Conservation (phyloP, 306 rosid genomes). For the Vigna nakashimae region DNA sequence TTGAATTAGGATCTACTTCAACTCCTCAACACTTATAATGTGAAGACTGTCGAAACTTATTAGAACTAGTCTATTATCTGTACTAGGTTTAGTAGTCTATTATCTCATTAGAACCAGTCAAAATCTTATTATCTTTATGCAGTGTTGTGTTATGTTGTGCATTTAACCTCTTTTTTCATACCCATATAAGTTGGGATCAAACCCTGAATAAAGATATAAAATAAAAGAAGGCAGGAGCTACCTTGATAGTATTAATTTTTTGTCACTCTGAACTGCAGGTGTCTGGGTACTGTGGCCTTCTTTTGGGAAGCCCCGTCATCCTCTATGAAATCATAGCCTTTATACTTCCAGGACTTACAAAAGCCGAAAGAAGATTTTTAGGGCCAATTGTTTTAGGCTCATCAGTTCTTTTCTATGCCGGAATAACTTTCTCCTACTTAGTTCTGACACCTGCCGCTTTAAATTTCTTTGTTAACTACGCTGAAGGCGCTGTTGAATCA, state of each 20-base stretch:
- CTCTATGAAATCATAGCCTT: constrained; percentile 91
- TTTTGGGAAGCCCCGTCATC: constrained; percentile 92
- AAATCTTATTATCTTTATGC: neutral
- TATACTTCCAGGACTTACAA: constrained; percentile 92
- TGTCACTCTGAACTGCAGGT: constrained; percentile 64
- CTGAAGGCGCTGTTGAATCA: constrained; percentile 97
- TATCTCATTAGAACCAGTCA: neutral
- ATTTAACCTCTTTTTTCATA: constrained; percentile 4
- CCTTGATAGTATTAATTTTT: constrained; percentile 24
- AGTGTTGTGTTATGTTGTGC: constrained; percentile 26
- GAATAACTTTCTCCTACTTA: constrained; percentile 83
- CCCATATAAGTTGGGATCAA: constrained; percentile 23
- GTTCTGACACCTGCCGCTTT: constrained; percentile 93
- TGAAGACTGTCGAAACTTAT: neutral
- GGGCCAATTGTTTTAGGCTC: constrained; percentile 95
- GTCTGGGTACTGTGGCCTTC: constrained; percentile 96
- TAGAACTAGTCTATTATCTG: neutral
- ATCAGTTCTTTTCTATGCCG: constrained; percentile 91
- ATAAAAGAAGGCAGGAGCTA: neutral
- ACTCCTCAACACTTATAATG: neutral
- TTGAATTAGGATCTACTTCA: neutral
- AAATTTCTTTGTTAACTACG: constrained; percentile 83
- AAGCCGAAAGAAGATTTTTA: constrained; percentile 81
- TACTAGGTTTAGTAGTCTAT: neutral
- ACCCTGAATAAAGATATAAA: neutral